phyloP scores from a whole-genome alignment of 306 rosid genomes.

The Nissolia schottii region DNA sequence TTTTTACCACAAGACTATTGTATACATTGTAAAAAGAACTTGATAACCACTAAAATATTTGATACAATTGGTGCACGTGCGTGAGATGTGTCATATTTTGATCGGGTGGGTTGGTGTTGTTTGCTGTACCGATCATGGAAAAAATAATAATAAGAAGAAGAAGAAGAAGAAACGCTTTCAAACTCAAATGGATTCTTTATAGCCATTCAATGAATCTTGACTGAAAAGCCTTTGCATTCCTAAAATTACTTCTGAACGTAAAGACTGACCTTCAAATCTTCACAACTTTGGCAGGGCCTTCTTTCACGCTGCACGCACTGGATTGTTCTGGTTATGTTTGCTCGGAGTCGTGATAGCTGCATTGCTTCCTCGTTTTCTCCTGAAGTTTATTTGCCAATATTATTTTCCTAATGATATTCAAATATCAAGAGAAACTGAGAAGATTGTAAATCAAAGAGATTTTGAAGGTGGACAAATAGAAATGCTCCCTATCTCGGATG shows the following conservation, averaged over 20 bases:
- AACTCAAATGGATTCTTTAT: background rate
- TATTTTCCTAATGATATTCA: slow-evolving; percentile 70
- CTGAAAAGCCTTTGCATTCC: background rate
- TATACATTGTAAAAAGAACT: background rate
- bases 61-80: too few relatives aligned
- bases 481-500: slow-evolving; percentile 55
- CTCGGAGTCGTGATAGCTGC: slow-evolving; percentile 53
- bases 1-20: too few relatives aligned
- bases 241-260: background rate
- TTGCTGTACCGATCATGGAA: too few relatives aligned
- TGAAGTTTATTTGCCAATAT: slow-evolving; percentile 52
- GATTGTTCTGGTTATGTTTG: slow-evolving; percentile 68
- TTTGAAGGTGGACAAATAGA: slow-evolving; percentile 61
- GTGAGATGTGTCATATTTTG: too few relatives aligned
- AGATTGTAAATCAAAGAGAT: slow-evolving; percentile 32
- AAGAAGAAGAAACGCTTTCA: background rate
- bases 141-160: too few relatives aligned
- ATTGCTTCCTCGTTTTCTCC: slow-evolving; percentile 60
- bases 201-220: background rate
- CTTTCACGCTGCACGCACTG: slow-evolving; percentile 35
- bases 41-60: background rate
- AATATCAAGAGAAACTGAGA: slow-evolving; percentile 80
- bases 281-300: slow-evolving; percentile 63
- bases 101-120: too few relatives aligned
- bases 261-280: slow-evolving; percentile 30